Evolutionary conservation across 2,329 filamentous ascomycete genomes (phyloP).

Genomic region (Aspergillus awamori): DNA sequence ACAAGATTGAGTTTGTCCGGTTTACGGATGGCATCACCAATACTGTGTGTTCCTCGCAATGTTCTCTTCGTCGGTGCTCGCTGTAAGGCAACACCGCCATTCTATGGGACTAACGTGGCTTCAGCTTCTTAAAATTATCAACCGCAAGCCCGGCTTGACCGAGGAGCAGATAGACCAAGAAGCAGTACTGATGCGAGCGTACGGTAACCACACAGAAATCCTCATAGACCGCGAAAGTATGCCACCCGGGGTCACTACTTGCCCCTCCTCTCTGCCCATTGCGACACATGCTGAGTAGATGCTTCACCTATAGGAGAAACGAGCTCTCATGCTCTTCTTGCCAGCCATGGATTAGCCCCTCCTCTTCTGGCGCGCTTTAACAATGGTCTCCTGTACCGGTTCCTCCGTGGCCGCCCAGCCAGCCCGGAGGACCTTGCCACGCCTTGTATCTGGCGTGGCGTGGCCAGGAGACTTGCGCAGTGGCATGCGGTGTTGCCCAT

Average conservation of each 20-base stretch:
- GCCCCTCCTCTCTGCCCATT: conserved; percentile 30
- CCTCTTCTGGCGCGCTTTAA: conserved; percentile 86
- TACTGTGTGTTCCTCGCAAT: conserved; percentile 59
- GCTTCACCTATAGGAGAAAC: conserved; percentile 56
- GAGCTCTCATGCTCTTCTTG: conserved; percentile 78
- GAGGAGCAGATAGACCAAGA: conserved; percentile 79
- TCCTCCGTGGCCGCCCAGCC: conserved; percentile 78
- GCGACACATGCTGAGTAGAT: conserved; percentile 40
- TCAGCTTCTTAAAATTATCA: conserved; percentile 56
- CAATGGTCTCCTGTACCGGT: conserved; percentile 95
- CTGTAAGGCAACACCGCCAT: not conserved
- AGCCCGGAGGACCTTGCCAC: conserved; percentile 77
- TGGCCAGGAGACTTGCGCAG: conserved; percentile 81
- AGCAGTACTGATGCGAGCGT: conserved; percentile 86
- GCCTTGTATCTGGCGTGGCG: conserved; percentile 75
- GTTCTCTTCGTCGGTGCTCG: not conserved
- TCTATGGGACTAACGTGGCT: conserved; percentile 24
- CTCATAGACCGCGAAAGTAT: conserved; percentile 93
- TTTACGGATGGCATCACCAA: conserved; percentile 99
- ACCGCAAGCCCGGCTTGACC: conserved; percentile 64
- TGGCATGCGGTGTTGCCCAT: conserved; percentile 80
- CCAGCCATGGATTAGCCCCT: conserved; percentile 80
- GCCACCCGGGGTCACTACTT: conserved; percentile 35
- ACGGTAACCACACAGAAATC: conserved; percentile 90
- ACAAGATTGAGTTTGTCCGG: conserved; percentile 78